Conservation (phyloP, 768 basidiomycete species). For the Fomitopsis serialis region DNA sequence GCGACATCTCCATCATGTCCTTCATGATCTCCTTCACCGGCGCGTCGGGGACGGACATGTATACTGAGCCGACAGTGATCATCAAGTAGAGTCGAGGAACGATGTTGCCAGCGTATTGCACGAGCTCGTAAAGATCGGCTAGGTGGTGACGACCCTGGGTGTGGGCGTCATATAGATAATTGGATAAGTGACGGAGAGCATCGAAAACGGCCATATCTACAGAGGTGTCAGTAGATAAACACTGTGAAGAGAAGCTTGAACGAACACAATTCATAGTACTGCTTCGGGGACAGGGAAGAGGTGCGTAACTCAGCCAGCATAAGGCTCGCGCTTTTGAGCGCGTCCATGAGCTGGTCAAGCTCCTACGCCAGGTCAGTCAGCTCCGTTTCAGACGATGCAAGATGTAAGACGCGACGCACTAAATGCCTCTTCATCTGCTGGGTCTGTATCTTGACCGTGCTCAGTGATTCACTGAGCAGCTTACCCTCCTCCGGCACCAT, state of each 20-base stretch:
- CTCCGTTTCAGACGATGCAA: not conserved
- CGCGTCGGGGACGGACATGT: conserved; percentile 97
- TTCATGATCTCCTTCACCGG: conserved; percentile 99
- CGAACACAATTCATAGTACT: conserved; percentile 96
- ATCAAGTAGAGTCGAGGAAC: conserved; percentile 93
- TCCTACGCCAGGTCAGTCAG: conserved; percentile 45
- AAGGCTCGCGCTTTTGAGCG: conserved; percentile 91
- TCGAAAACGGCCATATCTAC: conserved; percentile 99
- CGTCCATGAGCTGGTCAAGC: conserved; percentile 96
- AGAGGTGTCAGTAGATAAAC: not conserved
- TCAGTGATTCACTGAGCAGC: conserved; percentile 77
- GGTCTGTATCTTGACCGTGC: conserved; percentile 85
- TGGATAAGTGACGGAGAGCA: conserved; percentile 88
- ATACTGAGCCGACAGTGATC: conserved; percentile 99
- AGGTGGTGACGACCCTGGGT: conserved; percentile 88
- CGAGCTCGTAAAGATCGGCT: conserved; percentile 97
- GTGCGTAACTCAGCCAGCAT: conserved; percentile 97
- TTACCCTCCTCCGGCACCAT: conserved; percentile 69
- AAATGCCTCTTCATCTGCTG: conserved; percentile 94
- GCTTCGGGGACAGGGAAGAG: conserved; percentile 89
- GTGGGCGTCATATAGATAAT: conserved; percentile 96
- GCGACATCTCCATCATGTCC: conserved; percentile 99
- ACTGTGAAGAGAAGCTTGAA: not conserved
- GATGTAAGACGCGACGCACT: conserved; percentile 34
- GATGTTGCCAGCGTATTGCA: conserved; percentile 98